phyloP scores from a whole-genome alignment of 345 rosid genomes.

The Luvunga scandens region DNA sequence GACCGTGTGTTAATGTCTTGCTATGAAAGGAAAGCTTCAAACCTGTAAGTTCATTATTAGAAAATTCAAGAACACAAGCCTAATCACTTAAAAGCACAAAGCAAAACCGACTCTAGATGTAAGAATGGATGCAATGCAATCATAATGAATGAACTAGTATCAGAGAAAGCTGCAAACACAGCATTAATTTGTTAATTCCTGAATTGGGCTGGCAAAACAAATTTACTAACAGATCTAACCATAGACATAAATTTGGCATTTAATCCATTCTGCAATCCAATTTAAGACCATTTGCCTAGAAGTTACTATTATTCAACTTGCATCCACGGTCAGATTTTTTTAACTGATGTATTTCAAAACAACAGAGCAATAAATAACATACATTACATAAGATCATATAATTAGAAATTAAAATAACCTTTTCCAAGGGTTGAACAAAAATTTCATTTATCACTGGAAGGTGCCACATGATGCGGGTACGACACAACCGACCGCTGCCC shows the following conservation, averaged over 20 bases:
- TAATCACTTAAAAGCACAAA: constrained; percentile 5
- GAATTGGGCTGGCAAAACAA: background rate
- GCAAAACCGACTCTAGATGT: background rate
- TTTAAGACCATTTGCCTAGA: background rate
- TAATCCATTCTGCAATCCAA: background rate
- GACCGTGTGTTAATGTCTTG: background rate
- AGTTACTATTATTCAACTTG: background rate
- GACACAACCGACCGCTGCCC: constrained; percentile 32
- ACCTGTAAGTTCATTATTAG: constrained; percentile 16
- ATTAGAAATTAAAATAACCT: background rate
- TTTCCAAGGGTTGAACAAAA: background rate
- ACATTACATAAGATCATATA: background rate
- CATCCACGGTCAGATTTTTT: background rate
- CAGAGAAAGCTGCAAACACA: background rate
- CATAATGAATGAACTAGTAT: background rate
- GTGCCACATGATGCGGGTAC: constrained; percentile 45
- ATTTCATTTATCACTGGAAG: constrained; percentile 50
- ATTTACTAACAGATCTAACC: background rate
- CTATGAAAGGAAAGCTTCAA: constrained; percentile 9
- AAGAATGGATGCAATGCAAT: no score
- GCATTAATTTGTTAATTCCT: background rate
- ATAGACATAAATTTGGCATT: background rate
- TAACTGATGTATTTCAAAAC: background rate
- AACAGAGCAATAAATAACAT: background rate
- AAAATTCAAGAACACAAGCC: constrained; percentile 8